These are phyloP conservation scores for Sugiyamaella sp. DNA, from an alignment of 1,139 yeast genomes.

Conservation along the genomic window DNA sequence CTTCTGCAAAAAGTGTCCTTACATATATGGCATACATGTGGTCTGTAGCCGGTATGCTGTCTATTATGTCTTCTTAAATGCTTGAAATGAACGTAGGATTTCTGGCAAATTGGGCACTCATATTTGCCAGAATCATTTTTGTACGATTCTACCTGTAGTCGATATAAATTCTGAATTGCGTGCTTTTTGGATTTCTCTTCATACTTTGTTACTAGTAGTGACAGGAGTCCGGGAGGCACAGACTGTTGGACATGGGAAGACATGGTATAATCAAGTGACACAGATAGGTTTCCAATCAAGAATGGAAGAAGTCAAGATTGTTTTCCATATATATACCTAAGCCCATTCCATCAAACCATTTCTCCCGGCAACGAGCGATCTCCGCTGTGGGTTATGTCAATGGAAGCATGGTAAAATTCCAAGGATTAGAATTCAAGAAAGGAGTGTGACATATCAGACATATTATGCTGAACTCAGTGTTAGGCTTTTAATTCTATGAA, in stretches of 20 bases:
- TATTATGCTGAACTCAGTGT: conserved; percentile 4
- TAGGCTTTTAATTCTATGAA: conserved; percentile 4
- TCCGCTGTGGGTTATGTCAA: conserved; percentile 6
- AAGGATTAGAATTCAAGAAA: conserved; percentile 2
- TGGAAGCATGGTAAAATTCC: conserved; percentile 13
- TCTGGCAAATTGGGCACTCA: conserved; percentile 35
- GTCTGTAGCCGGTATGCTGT: conserved; percentile 41
- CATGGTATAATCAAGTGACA: conserved; percentile 1
- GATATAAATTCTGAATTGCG: conserved; percentile 15
- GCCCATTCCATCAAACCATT: neutral
- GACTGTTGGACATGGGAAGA: conserved; percentile 16
- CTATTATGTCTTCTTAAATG: conserved; percentile 42
- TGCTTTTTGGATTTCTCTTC: conserved; percentile 13
- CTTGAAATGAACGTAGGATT: conserved; percentile 41
- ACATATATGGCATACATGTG: conserved; percentile 38
- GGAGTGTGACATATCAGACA: conserved; percentile 7
- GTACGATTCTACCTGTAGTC: conserved; percentile 16
- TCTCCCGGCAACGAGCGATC: conserved; percentile 3
- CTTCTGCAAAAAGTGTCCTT: conserved; percentile 36
- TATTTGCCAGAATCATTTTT: conserved; percentile 31
- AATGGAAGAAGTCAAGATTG: neutral
- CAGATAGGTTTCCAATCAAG: neutral
- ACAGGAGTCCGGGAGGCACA: conserved; percentile 11
- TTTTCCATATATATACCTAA: conserved; percentile 5
- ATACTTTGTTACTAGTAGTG: conserved; percentile 8